phyloP scores from a whole-genome alignment of 1,284 basidiomycete genomes.

The Pseudozyma sp. region DNA sequence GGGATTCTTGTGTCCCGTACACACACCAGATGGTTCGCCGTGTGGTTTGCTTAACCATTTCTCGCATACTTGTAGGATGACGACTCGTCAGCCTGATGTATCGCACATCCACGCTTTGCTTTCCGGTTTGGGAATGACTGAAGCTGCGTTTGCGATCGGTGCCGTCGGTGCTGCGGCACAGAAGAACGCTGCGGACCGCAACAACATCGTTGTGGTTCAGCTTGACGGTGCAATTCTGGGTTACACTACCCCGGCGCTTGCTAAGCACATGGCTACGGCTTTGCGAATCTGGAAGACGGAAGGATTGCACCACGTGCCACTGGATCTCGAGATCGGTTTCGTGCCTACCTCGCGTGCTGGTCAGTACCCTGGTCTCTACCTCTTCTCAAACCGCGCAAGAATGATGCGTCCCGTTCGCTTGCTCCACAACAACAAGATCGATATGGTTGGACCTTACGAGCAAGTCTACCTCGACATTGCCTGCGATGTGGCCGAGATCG shows the following conservation, averaged over 20 bases:
- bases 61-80: constrained; percentile 90
- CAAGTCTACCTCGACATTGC: constrained; percentile 99
- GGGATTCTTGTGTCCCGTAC: constrained; percentile 99
- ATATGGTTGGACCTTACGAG: constrained; percentile 95
- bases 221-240: constrained; percentile 95
- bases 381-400: constrained; percentile 87
- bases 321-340: constrained; percentile 94
- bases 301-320: constrained; percentile 79
- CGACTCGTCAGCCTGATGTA: constrained; percentile 82
- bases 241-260: constrained; percentile 85
- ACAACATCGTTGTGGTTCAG: constrained; percentile 85
- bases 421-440: constrained; percentile 84
- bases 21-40: constrained; percentile 97
- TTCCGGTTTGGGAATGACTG: constrained; percentile 92
- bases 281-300: constrained; percentile 97
- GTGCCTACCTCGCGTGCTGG: constrained; percentile 91
- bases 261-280: constrained; percentile 82
- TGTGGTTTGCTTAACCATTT: constrained; percentile 98
- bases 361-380: constrained; percentile 95
- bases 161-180: constrained; percentile 26
- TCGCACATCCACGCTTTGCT: constrained; percentile 85
- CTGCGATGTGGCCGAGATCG: constrained; percentile 88
- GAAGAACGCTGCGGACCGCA: constrained; percentile 77
- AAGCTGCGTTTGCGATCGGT: constrained; percentile 71
- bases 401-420: constrained; percentile 99